Evolutionary conservation across 345 rosid species (phyloP).

Genomic region (Ceriops tagal): DNA sequence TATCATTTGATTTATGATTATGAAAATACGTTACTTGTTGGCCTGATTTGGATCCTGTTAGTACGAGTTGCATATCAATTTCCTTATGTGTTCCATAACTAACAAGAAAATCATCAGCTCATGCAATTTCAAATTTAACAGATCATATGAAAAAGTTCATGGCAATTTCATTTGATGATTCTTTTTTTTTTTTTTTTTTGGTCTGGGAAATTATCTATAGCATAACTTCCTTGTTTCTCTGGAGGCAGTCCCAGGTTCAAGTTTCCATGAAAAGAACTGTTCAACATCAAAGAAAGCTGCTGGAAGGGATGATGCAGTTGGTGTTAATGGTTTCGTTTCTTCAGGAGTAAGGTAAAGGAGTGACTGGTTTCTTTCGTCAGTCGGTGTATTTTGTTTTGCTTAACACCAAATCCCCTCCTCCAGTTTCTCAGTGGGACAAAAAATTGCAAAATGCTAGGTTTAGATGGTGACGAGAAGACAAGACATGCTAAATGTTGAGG

Average conservation of each 20-base stretch:
- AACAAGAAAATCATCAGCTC: background rate
- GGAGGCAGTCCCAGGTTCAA: constrained; percentile 36
- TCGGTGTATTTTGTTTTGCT: too few relatives aligned
- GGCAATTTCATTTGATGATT: background rate
- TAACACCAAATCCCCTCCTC: constrained; percentile 20
- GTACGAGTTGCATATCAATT: background rate
- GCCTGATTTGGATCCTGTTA: too few relatives aligned
- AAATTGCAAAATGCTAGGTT: constrained; percentile 30
- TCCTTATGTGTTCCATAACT: background rate
- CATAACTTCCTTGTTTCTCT: constrained; percentile 24
- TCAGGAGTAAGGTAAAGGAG: constrained; percentile 42
- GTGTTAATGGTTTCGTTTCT: constrained; percentile 49
- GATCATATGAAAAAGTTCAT: background rate
- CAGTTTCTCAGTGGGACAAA: constrained; percentile 41
- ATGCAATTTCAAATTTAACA: background rate
- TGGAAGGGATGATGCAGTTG: constrained; percentile 24
- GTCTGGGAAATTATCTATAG: background rate
- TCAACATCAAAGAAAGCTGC: constrained; percentile 33
- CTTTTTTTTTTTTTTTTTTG: background rate
- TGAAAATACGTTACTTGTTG: background rate
- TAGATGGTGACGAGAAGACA: constrained; percentile 13
- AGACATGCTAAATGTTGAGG: constrained; percentile 16
- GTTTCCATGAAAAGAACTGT: constrained; percentile 29
- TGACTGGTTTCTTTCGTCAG: background rate
- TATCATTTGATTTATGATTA: background rate